Conservation (phyloP, 345 rosid genomes). For the Punica granatum region DNA sequence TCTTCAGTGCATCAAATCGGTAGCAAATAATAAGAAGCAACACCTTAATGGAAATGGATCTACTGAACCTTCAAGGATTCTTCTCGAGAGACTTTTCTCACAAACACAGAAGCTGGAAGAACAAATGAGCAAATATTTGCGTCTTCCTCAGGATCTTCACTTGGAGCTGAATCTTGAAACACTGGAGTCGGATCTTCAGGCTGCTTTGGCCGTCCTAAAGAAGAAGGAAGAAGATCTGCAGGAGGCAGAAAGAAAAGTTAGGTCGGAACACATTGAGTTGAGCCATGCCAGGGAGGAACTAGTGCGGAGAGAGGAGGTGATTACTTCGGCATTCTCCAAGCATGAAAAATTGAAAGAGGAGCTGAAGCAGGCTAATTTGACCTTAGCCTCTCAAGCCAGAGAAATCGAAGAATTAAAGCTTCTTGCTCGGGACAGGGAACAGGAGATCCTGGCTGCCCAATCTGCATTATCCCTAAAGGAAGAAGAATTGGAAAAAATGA, state of each 20-base stretch:
- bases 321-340: slow-evolving; percentile 40
- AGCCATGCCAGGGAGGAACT: slow-evolving; percentile 46
- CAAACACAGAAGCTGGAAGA: slow-evolving; percentile 57
- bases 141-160: slow-evolving; percentile 18
- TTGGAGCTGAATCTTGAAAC: slow-evolving; percentile 31
- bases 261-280: slow-evolving; percentile 44
- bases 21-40: slow-evolving; percentile 27
- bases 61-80: slow-evolving; percentile 39
- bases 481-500: slow-evolving; percentile 44
- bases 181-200: slow-evolving; percentile 62
- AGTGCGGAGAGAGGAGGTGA: slow-evolving; percentile 39
- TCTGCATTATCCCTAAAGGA: slow-evolving; percentile 46
- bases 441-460: slow-evolving; percentile 33
- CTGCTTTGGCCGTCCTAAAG: slow-evolving; percentile 54
- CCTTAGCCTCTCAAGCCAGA: slow-evolving; percentile 58
- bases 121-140: slow-evolving; percentile 30
- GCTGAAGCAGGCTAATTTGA: slow-evolving; percentile 40
- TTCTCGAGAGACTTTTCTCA: slow-evolving; percentile 61
- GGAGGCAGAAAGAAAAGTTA: slow-evolving; percentile 44
- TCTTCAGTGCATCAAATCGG: slow-evolving; percentile 24
- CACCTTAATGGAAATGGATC: slow-evolving; percentile 43
- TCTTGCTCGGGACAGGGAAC: slow-evolving; percentile 44
- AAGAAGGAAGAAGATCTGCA: slow-evolving; percentile 63
- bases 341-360: slow-evolving; percentile 53
- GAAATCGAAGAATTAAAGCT: slow-evolving; percentile 59